Evolutionary conservation across 2,329 filamentous ascomycete genomes (phyloP).

Genomic region (Dactylellina haptotyla): DNA sequence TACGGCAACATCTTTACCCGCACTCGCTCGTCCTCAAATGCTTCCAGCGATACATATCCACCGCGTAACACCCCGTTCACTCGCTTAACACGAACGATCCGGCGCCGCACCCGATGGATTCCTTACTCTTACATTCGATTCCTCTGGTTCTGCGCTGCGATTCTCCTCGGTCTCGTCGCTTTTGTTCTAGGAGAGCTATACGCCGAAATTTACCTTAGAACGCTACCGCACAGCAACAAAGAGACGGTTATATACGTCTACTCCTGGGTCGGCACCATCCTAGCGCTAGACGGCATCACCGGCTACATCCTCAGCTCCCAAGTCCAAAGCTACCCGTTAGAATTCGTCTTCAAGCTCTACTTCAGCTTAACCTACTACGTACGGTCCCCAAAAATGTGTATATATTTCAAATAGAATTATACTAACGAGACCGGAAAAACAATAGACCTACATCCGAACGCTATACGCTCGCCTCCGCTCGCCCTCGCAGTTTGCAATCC

Average conservation of each 20-base stretch:
- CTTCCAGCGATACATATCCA: conserved; percentile 34
- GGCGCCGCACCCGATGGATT: conserved; percentile 52
- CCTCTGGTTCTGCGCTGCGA: conserved; percentile 74
- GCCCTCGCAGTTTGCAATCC: conserved; percentile 72
- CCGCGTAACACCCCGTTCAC: conserved; percentile 24
- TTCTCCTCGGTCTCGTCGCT: conserved; percentile 72
- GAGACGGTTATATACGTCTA: conserved; percentile 77
- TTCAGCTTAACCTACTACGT: conserved; percentile 73
- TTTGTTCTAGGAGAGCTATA: conserved; percentile 76
- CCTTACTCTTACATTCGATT: conserved; percentile 70
- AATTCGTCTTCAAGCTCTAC: conserved; percentile 77
- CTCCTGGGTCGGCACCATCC: conserved; percentile 74
- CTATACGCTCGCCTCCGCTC: conserved; percentile 75
- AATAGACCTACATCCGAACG: conserved; percentile 73
- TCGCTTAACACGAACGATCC: conserved; percentile 39
- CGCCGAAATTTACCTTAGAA: conserved; percentile 74
- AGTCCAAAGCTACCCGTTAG: conserved; percentile 75
- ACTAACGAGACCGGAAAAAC: background rate
- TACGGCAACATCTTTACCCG: conserved; percentile 47
- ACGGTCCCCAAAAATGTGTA: background rate
- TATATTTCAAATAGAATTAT: background rate
- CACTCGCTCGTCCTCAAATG: conserved; percentile 40
- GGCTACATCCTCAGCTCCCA: conserved; percentile 75
- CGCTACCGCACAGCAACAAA: conserved; percentile 72
- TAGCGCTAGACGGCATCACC: conserved; percentile 72